A percentile compares a stretch with the other conserved stretches of the same genome.
phyloP scores from a whole-genome alignment of 352 stramenopile genomes.

The Pseudoperonospora humuli region DNA sequence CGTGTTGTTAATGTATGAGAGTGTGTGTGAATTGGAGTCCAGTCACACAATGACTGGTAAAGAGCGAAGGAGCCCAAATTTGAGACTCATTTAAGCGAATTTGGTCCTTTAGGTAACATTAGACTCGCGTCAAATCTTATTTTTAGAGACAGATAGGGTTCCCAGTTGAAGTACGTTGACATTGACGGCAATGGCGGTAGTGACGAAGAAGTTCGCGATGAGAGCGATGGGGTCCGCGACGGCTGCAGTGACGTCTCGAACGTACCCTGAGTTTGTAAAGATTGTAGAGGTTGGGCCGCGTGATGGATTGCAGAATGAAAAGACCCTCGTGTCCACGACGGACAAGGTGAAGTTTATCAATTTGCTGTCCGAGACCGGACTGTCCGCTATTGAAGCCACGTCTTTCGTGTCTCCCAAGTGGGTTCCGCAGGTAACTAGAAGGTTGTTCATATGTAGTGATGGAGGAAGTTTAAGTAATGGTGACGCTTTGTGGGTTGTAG shows the following conservation, averaged over 20 bases:
- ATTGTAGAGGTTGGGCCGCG: conserved; percentile 93
- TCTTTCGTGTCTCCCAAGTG: conserved; percentile 96
- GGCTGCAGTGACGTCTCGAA: not conserved
- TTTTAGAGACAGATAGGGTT: no score
- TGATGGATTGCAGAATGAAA: conserved; percentile 96
- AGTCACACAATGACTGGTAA: conserved; percentile 15
- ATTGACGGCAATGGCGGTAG: not conserved
- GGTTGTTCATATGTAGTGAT: no score
- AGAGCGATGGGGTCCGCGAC: conserved; percentile 8
- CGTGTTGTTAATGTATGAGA: no score
- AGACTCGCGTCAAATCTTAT: no score
- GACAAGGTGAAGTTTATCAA: conserved; percentile 91
- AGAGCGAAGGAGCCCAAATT: conserved; percentile 1
- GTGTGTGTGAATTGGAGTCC: not conserved
- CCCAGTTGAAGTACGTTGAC: conserved; percentile 11
- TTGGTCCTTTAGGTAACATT: no score
- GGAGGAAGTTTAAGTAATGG: not conserved
- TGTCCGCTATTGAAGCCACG: conserved; percentile 89
- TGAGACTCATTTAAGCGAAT: no score
- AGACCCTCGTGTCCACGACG: conserved; percentile 71
- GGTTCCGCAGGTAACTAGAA: conserved; percentile 91
- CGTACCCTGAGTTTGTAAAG: conserved; percentile 74
- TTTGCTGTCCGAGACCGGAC: conserved; percentile 83
- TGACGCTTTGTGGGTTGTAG: conserved; percentile 26
- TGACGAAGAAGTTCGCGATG: conserved; percentile 1